These are phyloP conservation scores for Lentithecium fluviatile DNA, from an alignment of 495 filamentous ascomycete genomes.

Conservation along the genomic window DNA sequence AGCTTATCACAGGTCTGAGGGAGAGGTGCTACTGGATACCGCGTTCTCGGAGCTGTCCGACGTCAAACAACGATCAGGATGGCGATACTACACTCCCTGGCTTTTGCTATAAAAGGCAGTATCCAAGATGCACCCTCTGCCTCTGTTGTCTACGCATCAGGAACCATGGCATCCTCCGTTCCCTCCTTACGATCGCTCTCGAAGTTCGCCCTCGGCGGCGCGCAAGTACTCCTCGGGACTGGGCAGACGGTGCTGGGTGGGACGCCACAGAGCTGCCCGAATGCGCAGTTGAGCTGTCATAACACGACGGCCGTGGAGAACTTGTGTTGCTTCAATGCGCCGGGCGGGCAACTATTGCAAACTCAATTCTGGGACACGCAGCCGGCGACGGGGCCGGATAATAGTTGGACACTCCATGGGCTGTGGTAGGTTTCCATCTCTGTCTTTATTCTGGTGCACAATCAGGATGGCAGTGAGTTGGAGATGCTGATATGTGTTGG, in stretches of 20 bases:
- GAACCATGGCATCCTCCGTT: constrained; percentile 22
- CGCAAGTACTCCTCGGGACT: constrained; percentile 28
- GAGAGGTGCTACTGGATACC: background rate
- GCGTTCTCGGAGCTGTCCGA: no score
- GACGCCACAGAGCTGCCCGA: constrained; percentile 44
- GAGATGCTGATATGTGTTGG: background rate
- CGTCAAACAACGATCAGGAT: background rate
- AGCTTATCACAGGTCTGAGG: constrained; percentile 8
- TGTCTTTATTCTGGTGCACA: background rate
- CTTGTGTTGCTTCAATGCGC: constrained; percentile 75
- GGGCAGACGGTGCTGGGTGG: constrained; percentile 30
- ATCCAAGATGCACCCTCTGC: constrained; percentile 24
- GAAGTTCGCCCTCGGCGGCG: constrained; percentile 34
- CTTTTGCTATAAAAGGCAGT: background rate
- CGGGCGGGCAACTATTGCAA: constrained; percentile 71
- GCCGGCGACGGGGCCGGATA: constrained; percentile 65
- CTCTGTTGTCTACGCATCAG: background rate
- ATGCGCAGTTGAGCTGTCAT: constrained; percentile 58
- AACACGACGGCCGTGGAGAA: constrained; percentile 52
- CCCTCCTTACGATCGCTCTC: constrained; percentile 32
- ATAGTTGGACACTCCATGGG: constrained; percentile 88
- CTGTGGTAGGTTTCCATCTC: constrained; percentile 53
- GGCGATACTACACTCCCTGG: background rate
- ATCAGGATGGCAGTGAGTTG: no score
- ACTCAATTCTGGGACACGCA: constrained; percentile 87